Evolutionary conservation across 73 alveolate species (phyloP).

Genomic region (Paramecium biaurelia): DNA sequence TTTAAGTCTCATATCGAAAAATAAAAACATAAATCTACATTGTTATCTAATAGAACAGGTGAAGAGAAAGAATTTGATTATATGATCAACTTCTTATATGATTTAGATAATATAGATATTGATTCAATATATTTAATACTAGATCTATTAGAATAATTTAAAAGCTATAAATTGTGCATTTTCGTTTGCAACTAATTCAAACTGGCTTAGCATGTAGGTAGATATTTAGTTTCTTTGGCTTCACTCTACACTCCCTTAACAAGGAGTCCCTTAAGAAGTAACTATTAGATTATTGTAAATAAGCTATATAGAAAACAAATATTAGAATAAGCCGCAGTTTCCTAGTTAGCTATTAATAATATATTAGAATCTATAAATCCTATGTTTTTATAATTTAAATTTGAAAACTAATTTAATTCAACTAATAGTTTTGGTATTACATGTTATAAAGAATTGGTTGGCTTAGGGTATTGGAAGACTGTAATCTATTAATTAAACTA

Average conservation of each 20-base stretch:
- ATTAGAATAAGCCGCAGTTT: conserved; percentile 68
- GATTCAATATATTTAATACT: conserved; percentile 74
- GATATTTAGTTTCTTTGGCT: conserved; percentile 76
- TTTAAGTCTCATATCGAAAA: conserved; percentile 65
- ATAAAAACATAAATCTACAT: conserved; percentile 68
- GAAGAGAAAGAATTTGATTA: conserved; percentile 54
- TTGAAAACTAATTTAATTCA: not conserved
- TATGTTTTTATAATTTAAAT: conserved; percentile 61
- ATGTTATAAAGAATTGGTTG: conserved; percentile 42
- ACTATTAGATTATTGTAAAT: not conserved
- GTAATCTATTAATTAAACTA: conserved; percentile 36
- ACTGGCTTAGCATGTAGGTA: conserved; percentile 75
- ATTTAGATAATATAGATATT: conserved; percentile 77
- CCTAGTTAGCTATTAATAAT: conserved; percentile 83
- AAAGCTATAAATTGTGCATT: conserved; percentile 80
- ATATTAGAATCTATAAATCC: conserved; percentile 78
- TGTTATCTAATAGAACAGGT: conserved; percentile 26
- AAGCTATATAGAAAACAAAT: conserved; percentile 52
- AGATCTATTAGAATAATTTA: conserved; percentile 87
- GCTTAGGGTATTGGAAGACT: conserved; percentile 67
- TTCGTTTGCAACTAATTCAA: conserved; percentile 87
- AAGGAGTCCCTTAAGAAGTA: conserved; percentile 19
- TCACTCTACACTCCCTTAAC: conserved; percentile 76
- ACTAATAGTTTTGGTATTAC: conserved; percentile 41
- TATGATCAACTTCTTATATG: conserved; percentile 70